phyloP scores from a whole-genome alignment of 305 asterid species.

The Solanum hybrid region DNA sequence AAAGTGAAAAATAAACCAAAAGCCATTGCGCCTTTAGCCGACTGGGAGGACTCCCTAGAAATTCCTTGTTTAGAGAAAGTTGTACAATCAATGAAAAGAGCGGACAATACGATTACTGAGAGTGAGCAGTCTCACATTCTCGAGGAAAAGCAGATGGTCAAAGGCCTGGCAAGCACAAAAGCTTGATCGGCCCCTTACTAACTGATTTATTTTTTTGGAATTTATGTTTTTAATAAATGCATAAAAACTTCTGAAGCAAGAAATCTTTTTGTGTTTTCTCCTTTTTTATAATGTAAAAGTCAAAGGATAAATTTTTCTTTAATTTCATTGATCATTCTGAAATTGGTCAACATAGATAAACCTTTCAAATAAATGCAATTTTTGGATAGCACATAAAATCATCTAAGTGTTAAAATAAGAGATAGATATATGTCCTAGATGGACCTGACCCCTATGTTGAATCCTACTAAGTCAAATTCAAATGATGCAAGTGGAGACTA shows the following conservation, averaged over 20 bases:
- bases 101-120: neutral
- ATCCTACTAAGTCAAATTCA: neutral
- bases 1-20: neutral
- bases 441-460: neutral
- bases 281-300: neutral
- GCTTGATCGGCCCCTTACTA: neutral
- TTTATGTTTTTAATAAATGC: neutral
- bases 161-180: too few relatives aligned
- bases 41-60: neutral
- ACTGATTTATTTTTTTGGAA: neutral
- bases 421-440: neutral
- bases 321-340: neutral
- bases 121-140: neutral
- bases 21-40: neutral
- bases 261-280: neutral
- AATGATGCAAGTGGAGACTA: neutral
- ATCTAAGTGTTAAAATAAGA: neutral
- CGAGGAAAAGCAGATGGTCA: neutral
- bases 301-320: neutral
- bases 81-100: neutral
- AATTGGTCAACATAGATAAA: neutral
- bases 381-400: neutral
- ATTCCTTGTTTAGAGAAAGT: neutral
- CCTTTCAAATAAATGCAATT: too few relatives aligned
- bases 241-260: neutral